These are phyloP conservation scores for Solanum chacoense DNA, from an alignment of 305 asterid species.

Conservation along the genomic window DNA sequence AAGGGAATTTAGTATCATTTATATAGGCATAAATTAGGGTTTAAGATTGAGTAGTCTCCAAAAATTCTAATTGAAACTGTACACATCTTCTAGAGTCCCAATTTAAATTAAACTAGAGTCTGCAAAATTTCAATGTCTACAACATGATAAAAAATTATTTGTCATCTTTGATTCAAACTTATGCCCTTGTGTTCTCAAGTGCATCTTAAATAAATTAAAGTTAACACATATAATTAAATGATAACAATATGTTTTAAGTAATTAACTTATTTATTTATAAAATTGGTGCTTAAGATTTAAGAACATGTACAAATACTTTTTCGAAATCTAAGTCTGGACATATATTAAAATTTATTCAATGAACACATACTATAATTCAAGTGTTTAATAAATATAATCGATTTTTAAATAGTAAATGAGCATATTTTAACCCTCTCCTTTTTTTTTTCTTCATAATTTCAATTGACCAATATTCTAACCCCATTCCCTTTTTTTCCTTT, in stretches of 20 bases:
- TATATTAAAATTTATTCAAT: not conserved
- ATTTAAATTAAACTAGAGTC: no score
- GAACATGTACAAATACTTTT: not conserved
- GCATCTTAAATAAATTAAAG: not conserved
- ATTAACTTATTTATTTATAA: not conserved
- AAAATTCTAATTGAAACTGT: no score
- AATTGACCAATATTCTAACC: not conserved
- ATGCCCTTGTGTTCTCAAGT: not conserved
- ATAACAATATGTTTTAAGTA: not conserved
- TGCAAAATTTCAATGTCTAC: no score
- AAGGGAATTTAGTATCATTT: no score
- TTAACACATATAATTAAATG: not conserved
- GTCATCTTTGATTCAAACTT: not conserved
- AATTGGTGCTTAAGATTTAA: not conserved
- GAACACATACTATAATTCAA: not conserved
- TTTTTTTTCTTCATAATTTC: not conserved
- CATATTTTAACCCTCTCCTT: not conserved
- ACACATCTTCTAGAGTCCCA: no score
- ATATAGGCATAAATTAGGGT: no score
- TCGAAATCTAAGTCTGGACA: not conserved
- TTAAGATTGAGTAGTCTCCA: fast-evolving
- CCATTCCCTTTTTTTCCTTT: not conserved
- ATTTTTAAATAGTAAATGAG: not conserved
- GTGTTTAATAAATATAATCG: not conserved
- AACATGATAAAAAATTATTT: not conserved